Evolutionary conservation across 2,329 filamentous ascomycete genomes (phyloP).

Genomic region (Monosporascus sp.): DNA sequence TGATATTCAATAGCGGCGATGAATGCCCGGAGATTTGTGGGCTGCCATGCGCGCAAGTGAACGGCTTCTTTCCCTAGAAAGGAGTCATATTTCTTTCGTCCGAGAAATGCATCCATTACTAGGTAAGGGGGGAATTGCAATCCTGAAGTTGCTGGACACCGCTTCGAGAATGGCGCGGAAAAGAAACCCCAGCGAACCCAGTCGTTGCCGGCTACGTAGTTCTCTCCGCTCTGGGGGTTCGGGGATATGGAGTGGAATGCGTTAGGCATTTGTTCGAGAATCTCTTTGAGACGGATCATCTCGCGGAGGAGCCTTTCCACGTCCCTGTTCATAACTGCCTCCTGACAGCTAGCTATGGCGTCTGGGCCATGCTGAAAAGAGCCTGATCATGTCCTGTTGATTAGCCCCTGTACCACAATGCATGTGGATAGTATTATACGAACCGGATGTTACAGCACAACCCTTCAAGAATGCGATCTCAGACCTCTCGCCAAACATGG

Average conservation of each 20-base stretch:
- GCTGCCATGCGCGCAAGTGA: constrained; percentile 48
- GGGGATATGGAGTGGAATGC: constrained; percentile 50
- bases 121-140: constrained; percentile 48
- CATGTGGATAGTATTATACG: background rate
- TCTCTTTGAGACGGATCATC: constrained; percentile 46
- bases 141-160: constrained; percentile 46
- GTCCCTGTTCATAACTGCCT: constrained; percentile 48
- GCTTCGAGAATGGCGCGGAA: constrained; percentile 43
- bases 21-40: constrained; percentile 48
- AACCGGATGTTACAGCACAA: constrained; percentile 40
- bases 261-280: constrained; percentile 47
- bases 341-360: constrained; percentile 47
- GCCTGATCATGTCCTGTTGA: too few species aligned
- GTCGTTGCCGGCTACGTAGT: constrained; percentile 42
- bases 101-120: constrained; percentile 51
- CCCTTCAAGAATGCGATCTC: constrained; percentile 49
- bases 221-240: constrained; percentile 46
- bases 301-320: constrained; percentile 44
- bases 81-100: constrained; percentile 44
- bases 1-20: constrained; percentile 51
- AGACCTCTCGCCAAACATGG: constrained; percentile 46
- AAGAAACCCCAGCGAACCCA: constrained; percentile 49
- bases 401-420: too few species aligned
- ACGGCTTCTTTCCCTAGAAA: constrained; percentile 48
- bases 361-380: constrained; percentile 45